Conservation (phyloP, 495 filamentous ascomycete genomes). For the Neurospora sp. region DNA sequence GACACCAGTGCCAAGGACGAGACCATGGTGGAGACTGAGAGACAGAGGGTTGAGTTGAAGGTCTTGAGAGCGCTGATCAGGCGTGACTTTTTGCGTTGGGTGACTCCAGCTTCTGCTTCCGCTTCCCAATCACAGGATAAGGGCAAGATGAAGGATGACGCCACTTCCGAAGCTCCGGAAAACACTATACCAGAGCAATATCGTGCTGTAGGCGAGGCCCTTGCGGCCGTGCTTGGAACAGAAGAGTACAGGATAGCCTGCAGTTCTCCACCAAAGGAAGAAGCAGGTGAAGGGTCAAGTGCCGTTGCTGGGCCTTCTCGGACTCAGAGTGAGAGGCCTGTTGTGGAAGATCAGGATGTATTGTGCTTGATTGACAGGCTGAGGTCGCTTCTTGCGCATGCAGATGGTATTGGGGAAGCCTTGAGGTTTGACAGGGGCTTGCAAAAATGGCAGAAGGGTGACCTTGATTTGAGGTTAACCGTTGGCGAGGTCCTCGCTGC, state of each 20-base stretch:
- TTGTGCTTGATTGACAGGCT: no score
- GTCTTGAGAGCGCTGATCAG: not conserved
- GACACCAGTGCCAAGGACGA: no score
- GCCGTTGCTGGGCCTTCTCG: not conserved
- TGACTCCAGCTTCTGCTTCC: not conserved
- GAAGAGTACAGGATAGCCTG: not conserved
- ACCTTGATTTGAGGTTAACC: no score
- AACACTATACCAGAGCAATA: not conserved
- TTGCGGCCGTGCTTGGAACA: not conserved
- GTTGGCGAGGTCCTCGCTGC: not conserved
- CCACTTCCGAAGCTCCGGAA: not conserved
- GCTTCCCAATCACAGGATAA: not conserved
- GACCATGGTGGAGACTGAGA: no score
- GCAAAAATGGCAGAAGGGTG: no score
- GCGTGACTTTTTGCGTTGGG: no score
- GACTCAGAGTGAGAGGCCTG: not conserved
- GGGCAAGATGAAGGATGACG: not conserved
- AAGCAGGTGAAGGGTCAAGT: not conserved
- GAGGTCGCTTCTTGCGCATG: no score
- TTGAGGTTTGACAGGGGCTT: no score
- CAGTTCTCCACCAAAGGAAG: not conserved
- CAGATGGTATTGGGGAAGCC: no score
- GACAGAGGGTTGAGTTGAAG: not conserved
- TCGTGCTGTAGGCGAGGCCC: not conserved
- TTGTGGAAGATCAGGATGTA: not conserved